Evolutionary conservation across 495 filamentous ascomycete species (phyloP).

Genomic region (Echria macrotheca): DNA sequence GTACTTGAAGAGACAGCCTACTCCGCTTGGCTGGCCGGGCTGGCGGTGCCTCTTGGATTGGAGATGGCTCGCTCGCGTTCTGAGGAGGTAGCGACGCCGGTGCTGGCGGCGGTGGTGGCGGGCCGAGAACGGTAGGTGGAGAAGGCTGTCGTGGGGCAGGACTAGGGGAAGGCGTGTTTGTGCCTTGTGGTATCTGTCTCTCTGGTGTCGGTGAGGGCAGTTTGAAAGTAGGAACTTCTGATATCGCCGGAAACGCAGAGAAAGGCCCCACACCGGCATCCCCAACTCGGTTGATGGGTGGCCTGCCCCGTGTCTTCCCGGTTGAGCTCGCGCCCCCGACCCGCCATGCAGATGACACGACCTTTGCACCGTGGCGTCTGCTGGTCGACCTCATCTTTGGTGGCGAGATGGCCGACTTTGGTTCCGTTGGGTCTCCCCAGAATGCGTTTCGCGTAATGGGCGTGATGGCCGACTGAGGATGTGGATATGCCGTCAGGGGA

Average conservation of each 20-base stretch:
- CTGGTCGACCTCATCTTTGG: conserved; percentile 63
- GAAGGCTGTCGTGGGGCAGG: conserved; percentile 3
- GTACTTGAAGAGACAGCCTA: conserved; percentile 75
- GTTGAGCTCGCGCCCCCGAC: conserved; percentile 57
- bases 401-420: conserved; percentile 76
- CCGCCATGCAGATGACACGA: conserved; percentile 93
- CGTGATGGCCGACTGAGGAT: conserved; percentile 28
- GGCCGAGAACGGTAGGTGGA: conserved; percentile 5
- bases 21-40: conserved; percentile 40
- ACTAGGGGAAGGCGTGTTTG: conserved; percentile 23
- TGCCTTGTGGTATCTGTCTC: conserved; percentile 24
- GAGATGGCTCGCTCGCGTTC: conserved; percentile 21
- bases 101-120: conserved; percentile 9
- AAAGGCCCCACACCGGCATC: conserved; percentile 75
- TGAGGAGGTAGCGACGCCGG: conserved; percentile 20
- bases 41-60: conserved; percentile 21
- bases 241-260: conserved; percentile 78
- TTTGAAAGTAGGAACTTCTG: conserved; percentile 32
- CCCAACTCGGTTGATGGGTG: conserved; percentile 63
- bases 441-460: conserved; percentile 25
- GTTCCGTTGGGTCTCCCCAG: conserved; percentile 23
- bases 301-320: conserved; percentile 78
- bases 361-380: conserved; percentile 80
- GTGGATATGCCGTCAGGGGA: conserved; percentile 37
- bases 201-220: conserved; percentile 32